phyloP scores from a whole-genome alignment of 78 protist genomes.

The Pigoraptor vietnamica region DNA sequence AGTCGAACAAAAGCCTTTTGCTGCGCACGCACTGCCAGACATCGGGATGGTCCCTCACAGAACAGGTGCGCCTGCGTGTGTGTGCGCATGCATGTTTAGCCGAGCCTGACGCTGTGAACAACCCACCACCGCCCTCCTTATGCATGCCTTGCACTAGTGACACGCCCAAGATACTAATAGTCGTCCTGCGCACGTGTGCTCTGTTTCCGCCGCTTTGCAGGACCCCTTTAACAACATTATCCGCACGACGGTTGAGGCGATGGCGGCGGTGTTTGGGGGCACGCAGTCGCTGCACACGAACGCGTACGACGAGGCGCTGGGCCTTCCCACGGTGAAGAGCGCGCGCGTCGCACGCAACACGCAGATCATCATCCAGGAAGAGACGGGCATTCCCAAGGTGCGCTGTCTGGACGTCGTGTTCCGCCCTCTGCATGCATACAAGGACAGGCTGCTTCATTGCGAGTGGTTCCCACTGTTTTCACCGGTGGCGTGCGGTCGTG shows the following conservation, averaged over 20 bases:
- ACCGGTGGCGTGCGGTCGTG: neutral
- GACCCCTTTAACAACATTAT: constrained; percentile 90
- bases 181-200: too few relatives aligned
- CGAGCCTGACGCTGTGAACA: neutral
- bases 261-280: constrained; percentile 96
- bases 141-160: neutral
- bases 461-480: too few relatives aligned
- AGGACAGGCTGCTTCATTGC: too few relatives aligned
- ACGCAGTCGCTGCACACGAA: constrained; percentile 94
- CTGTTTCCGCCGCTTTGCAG: neutral
- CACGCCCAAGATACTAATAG: neutral
- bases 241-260: constrained; percentile 97
- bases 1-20: constrained; percentile 72
- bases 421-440: too few relatives aligned
- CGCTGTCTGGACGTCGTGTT: too few relatives aligned
- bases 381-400: constrained; percentile 65
- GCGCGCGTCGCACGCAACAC: constrained; percentile 97
- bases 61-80: constrained; percentile 53
- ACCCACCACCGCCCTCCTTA: neutral
- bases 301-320: constrained; percentile 87
- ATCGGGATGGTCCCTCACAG: constrained; percentile 94
- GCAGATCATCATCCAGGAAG: constrained; percentile 89
- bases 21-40: constrained; percentile 97
- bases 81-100: neutral
- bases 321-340: constrained; percentile 90